Evolutionary conservation across 208 protist species (phyloP).

Genomic region (Leishmania gerbilli): DNA sequence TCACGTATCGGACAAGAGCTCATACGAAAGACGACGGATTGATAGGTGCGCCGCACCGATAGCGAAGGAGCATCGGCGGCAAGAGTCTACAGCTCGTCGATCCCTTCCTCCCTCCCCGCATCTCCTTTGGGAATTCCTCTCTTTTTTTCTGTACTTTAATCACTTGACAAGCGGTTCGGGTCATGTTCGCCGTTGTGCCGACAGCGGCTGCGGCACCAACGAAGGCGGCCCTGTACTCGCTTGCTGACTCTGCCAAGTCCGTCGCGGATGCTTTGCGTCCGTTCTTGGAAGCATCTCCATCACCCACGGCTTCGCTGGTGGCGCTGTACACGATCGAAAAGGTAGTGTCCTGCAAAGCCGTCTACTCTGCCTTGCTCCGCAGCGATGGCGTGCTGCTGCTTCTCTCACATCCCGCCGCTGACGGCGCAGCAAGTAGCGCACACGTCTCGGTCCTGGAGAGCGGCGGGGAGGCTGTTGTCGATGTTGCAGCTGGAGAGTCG

Average conservation of each 20-base stretch:
- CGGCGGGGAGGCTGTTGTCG: conserved; percentile 46
- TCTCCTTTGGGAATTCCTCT: not conserved
- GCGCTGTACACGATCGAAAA: conserved; percentile 10
- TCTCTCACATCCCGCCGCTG: not conserved
- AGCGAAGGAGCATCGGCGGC: not conserved
- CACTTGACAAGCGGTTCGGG: not conserved
- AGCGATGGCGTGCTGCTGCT: conserved; percentile 30
- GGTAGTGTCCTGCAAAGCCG: conserved; percentile 23
- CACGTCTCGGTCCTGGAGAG: conserved; percentile 34
- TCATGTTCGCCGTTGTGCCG: conserved; percentile 26
- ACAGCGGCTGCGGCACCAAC: conserved; percentile 15
- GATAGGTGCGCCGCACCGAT: not conserved
- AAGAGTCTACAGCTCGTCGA: not conserved
- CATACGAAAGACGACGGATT: not conserved
- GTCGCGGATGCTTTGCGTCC: conserved; percentile 22
- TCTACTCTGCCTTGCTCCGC: conserved; percentile 30
- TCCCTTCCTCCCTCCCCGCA: not conserved
- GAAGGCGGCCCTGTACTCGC: conserved; percentile 5
- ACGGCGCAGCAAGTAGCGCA: conserved; percentile 13
- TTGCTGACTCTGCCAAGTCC: conserved; percentile 23
- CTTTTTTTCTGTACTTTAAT: not conserved
- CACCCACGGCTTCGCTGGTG: not conserved
- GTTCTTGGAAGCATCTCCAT: conserved; percentile 3
- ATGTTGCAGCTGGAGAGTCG: conserved; percentile 71
- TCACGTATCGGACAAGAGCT: not conserved